phyloP scores from a whole-genome alignment of 352 stramenopile species.

The Phytophthora kernoviae region DNA sequence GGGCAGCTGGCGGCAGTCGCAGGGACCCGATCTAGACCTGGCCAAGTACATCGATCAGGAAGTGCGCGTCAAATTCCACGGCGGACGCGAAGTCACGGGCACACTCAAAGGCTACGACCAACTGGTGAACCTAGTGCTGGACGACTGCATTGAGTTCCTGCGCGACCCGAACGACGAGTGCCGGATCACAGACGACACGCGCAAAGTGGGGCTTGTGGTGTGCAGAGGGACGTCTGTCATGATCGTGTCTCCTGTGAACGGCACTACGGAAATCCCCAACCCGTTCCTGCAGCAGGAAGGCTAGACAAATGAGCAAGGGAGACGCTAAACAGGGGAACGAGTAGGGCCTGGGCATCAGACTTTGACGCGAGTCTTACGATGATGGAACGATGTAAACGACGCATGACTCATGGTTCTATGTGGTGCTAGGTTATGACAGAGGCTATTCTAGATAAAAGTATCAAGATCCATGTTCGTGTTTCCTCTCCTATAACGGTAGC shows the following conservation, averaged over 20 bases:
- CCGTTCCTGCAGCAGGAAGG: conserved; percentile 90
- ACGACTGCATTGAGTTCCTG: conserved; percentile 96
- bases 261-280: conserved; percentile 92
- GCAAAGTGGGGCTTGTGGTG: conserved; percentile 94
- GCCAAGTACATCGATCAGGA: conserved; percentile 95
- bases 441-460: conserved; percentile 25
- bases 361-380: no score
- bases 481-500: conserved; percentile 6
- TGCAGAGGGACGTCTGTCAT: conserved; percentile 93
- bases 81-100: conserved; percentile 92
- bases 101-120: conserved; percentile 96
- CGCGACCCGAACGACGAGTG: conserved; percentile 92
- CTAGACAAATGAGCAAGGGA: conserved; percentile 21
- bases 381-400: conserved; percentile 2
- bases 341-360: no score
- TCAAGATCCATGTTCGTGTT: conserved; percentile 24
- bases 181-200: conserved; percentile 89
- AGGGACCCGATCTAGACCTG: conserved; percentile 94
- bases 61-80: conserved; percentile 95
- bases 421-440: conserved; percentile 3
- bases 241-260: conserved; percentile 91
- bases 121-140: conserved; percentile 97
- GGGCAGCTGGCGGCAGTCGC: conserved; percentile 36
- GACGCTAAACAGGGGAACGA: no score
- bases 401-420: conserved; percentile 3